Evolutionary conservation across 768 basidiomycete species (phyloP), one percentile per base, ranked within the genome.

Genomic region (Russula foetens): DNA sequence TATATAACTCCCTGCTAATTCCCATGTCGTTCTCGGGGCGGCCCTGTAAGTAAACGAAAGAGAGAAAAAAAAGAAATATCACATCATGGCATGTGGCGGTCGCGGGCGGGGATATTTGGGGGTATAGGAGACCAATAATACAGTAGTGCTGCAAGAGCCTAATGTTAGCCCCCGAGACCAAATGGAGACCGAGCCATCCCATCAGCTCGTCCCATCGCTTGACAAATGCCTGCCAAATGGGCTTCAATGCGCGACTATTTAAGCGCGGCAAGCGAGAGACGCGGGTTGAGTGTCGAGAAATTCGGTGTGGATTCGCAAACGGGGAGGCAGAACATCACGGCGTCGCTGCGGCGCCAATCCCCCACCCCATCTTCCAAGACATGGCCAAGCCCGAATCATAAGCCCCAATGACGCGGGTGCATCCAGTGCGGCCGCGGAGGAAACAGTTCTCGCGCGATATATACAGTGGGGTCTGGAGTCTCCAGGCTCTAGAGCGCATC

Each of bases 361-460:
- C 44, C 39, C 29, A 21, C 7, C 48, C 26, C 12, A 23, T 43
- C 48, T 43, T 21, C n/a, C n/a, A 33, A 26, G 17, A 58, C 58
- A 26, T 45, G 35, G 44, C 44, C 35, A 53, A 46, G 31, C 57
- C 28, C 43, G 17, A 28, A 12, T 31, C 29, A 7, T 26, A 24
- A 17, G 35, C 45, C 15, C 45, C 23, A 53, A 51, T 52, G 50
- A 47, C 28, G 17, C 8, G 29, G 33, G 21, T 31, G 35, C 28
- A 29, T 23, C 46, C 21, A 49, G 33, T 46, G 38, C 35, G 31
- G 53, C 59, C 47, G 47, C 59, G 44, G 59, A 60, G 48, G 48
- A 50, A n/a, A 58, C 29, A 14, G 28, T 43, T 43, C 48, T n/a
- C 17, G 56, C 47, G 47, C n/a, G n/a, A n/a, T n/a, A 56, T 56